Conservation (phyloP, 2,329 filamentous ascomycete genomes). For the Colletotrichum neosansevieriae region DNA sequence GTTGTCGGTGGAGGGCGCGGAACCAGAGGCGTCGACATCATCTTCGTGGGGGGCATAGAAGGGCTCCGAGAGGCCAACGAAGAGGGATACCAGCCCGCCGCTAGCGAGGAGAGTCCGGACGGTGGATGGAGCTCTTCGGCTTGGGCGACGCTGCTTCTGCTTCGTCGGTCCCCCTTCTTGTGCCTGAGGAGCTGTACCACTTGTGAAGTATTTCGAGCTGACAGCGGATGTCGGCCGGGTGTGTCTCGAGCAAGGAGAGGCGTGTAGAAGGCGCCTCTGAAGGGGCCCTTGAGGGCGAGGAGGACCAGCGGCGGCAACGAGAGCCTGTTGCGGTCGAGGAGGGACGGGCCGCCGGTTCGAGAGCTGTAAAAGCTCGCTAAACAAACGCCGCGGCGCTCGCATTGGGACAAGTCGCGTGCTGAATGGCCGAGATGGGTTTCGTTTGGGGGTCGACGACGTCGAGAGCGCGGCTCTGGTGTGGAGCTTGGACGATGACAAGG, state of each 20-base stretch:
- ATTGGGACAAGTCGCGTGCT: conserved; percentile 23
- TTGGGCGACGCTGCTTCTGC: conserved; percentile 7
- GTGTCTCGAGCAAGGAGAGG: conserved; percentile 31
- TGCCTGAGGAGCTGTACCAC: background rate
- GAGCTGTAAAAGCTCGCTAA: conserved; percentile 39
- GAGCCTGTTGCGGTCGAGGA: conserved; percentile 12
- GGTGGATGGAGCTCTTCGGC: conserved; percentile 23
- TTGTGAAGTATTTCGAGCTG: conserved; percentile 2
- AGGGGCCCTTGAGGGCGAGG: background rate
- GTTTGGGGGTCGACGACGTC: conserved; percentile 35
- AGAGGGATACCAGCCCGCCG: conserved; percentile 39
- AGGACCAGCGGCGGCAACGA: background rate
- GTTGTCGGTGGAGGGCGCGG: conserved; percentile 41
- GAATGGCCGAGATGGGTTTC: conserved; percentile 37
- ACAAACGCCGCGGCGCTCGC: conserved; percentile 38
- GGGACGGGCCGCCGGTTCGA: conserved; percentile 33
- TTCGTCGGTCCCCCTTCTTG: background rate
- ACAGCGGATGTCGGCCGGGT: conserved; percentile 31
- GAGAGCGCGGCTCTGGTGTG: conserved; percentile 40
- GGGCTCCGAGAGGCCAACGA: conserved; percentile 38
- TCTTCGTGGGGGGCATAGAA: conserved; percentile 29
- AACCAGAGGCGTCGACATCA: conserved; percentile 21
- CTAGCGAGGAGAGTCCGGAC: conserved; percentile 38
- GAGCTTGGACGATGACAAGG: conserved; percentile 40
- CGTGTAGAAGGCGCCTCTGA: conserved; percentile 18